Percentiles rank a stretch among this genome's conserved stretches.
These are phyloP conservation scores for Chaetomium globosum DNA, from an alignment of 2,329 filamentous ascomycete genomes.

Conservation along the genomic window DNA sequence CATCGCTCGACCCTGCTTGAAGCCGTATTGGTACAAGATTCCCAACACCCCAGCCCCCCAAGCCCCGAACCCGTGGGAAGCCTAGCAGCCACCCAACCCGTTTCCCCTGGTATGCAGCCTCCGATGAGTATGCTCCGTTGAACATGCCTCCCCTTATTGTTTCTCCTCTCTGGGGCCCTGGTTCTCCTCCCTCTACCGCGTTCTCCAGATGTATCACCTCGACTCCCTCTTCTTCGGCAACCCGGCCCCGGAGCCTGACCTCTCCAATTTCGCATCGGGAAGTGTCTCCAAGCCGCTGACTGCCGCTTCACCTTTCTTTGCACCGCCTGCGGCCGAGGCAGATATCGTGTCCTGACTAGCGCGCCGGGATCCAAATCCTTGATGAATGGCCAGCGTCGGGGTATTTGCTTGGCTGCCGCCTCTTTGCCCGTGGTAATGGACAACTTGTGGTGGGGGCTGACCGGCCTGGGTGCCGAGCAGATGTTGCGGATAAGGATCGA, in stretches of 20 bases:
- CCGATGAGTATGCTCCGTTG: constrained; percentile 12
- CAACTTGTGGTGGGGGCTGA: constrained; percentile 65
- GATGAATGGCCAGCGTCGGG: constrained; percentile 58
- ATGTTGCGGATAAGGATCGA: constrained; percentile 69
- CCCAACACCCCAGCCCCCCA: neutral
- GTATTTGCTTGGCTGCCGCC: constrained; percentile 70
- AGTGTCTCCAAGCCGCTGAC: constrained; percentile 47
- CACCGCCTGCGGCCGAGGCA: constrained; percentile 41
- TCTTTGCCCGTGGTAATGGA: constrained; percentile 68
- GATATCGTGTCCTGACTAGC: constrained; percentile 54
- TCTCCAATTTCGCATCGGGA: constrained; percentile 44
- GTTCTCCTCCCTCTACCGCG: neutral
- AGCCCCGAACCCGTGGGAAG: neutral
- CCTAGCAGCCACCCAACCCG: neutral
- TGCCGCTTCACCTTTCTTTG: constrained; percentile 37
- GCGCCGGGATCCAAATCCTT: constrained; percentile 52
- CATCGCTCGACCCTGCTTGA: constrained; percentile 17
- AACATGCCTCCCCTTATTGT: neutral
- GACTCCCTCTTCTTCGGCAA: constrained; percentile 32
- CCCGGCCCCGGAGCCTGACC: constrained; percentile 28
- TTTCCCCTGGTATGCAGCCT: constrained; percentile 14
- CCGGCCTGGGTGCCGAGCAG: constrained; percentile 64
- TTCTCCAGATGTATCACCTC: constrained; percentile 29
- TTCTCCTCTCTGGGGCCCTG: neutral
- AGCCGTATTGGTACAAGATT: constrained; percentile 29